Evolutionary conservation across 116 monocot genomes (phyloP).

Genomic region (Trichopus zeylanicus): DNA sequence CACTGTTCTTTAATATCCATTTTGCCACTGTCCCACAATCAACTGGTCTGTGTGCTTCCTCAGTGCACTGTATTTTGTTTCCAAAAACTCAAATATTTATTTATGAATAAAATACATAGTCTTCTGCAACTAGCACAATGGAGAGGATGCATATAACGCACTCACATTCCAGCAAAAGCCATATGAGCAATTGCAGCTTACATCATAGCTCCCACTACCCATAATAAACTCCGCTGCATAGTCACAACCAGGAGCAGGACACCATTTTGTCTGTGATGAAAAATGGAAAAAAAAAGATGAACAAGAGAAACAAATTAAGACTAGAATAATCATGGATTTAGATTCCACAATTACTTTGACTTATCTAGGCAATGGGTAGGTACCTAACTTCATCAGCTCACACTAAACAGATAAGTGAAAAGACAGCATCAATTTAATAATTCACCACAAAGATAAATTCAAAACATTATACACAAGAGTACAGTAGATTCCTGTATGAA

Average conservation of each 20-base stretch:
- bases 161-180: constrained; percentile 98
- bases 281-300: neutral
- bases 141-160: neutral
- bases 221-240: constrained; percentile 75
- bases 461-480: too few species aligned
- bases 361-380: too few species aligned
- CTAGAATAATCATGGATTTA: neutral
- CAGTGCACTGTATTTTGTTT: constrained; percentile 65
- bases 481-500: too few species aligned
- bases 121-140: neutral
- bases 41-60: constrained; percentile 95
- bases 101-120: constrained; percentile 7
- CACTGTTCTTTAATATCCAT: constrained; percentile 94
- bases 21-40: constrained; percentile 73
- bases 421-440: too few species aligned
- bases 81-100: neutral
- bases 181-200: constrained; percentile 70
- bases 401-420: too few species aligned
- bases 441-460: too few species aligned
- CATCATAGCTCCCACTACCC: constrained; percentile 78
- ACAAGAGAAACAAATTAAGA: neutral
- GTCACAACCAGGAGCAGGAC: constrained; percentile 94
- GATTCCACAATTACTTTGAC: too few species aligned
- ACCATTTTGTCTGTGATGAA: constrained; percentile 81
- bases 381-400: too few species aligned